phyloP scores from a whole-genome alignment of 352 stramenopile genomes.

The Albugo laibachii region DNA sequence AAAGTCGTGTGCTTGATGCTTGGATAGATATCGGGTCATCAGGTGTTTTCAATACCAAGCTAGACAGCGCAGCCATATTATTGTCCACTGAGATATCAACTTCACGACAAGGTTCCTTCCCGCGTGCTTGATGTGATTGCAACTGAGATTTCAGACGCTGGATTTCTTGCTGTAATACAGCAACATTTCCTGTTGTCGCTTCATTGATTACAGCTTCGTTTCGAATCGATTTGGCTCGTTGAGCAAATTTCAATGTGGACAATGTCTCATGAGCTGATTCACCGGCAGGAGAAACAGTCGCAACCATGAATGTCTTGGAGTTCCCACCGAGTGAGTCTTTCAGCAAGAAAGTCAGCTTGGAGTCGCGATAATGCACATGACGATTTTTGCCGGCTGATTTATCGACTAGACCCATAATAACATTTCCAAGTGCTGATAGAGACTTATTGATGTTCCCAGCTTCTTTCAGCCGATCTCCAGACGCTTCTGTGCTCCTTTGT shows the following conservation, averaged over 20 bases:
- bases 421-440: slow-evolving; percentile 88
- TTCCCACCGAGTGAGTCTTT: slow-evolving; percentile 74
- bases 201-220: slow-evolving; percentile 76
- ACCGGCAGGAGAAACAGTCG: slow-evolving; percentile 59
- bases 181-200: slow-evolving; percentile 37
- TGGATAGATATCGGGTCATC: slow-evolving; percentile 6
- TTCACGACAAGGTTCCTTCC: slow-evolving; percentile 2
- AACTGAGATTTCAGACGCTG: slow-evolving; percentile 30
- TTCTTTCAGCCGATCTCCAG: slow-evolving; percentile 90
- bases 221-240: slow-evolving; percentile 68
- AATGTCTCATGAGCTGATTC: slow-evolving; percentile 73
- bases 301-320: slow-evolving; percentile 77
- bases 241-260: slow-evolving; percentile 70
- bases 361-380: slow-evolving; percentile 73
- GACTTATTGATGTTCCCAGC: slow-evolving; percentile 93
- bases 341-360: slow-evolving; percentile 67
- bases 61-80: not conserved
- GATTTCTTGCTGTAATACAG: slow-evolving; percentile 57
- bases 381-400: slow-evolving; percentile 59
- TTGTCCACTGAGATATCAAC: slow-evolving; percentile 10
- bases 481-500: slow-evolving; percentile 88
- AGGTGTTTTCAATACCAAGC: not conserved
- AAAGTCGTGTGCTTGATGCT: slow-evolving; percentile 21
- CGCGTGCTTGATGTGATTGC: slow-evolving; percentile 17
- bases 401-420: slow-evolving; percentile 83